Percentiles rank a stretch among this genome's conserved stretches.
Conservation (phyloP, 2,329 filamentous ascomycete genomes). For the Fusarium xylarioides region DNA sequence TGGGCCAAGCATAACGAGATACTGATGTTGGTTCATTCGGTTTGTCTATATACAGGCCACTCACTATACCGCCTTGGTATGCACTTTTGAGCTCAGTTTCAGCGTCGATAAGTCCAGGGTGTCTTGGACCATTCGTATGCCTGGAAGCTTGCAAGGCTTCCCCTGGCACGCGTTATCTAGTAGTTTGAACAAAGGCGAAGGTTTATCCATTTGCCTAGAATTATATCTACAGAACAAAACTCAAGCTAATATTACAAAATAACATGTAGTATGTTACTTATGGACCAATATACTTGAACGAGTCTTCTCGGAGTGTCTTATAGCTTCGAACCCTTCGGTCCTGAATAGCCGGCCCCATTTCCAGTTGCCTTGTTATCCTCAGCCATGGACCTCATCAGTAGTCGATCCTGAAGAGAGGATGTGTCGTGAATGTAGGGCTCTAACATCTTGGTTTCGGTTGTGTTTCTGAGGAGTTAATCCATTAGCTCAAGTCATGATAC, state of each 20-base stretch:
- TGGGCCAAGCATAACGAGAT: neutral
- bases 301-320: neutral
- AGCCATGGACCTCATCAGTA: neutral
- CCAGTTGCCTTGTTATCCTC: neutral
- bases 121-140: neutral
- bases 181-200: neutral
- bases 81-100: neutral
- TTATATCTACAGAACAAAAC: neutral
- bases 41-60: neutral
- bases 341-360: neutral
- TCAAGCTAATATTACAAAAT: neutral
- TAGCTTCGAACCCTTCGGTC: neutral
- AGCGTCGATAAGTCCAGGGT: neutral
- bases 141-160: neutral
- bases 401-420: constrained; percentile 2
- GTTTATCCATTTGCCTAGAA: neutral
- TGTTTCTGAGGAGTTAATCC: neutral
- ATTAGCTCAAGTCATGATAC: neutral
- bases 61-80: neutral
- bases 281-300: rapidly evolving
- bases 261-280: neutral
- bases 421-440: constrained; percentile 5
- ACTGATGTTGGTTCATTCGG: neutral
- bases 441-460: neutral
- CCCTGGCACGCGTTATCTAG: neutral